Base-by-base conservation (phyloP, 768 basidiomycete species). In the Amanita rubescens region DNA sequence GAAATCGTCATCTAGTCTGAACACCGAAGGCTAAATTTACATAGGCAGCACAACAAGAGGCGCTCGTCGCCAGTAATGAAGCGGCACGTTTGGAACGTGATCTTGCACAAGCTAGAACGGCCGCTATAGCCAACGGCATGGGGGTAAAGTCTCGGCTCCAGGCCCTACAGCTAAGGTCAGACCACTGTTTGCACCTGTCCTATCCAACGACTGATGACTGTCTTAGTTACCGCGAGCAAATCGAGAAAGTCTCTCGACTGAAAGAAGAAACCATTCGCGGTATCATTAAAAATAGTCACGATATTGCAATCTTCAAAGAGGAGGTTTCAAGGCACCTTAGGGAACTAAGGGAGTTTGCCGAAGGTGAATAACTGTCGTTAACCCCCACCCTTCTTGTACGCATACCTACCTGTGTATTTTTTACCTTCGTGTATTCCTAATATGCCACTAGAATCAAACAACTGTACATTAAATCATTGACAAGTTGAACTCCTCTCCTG, bases 241-340 rank as follows among this genome's bases (percentile, higher is more conserved):
- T 87, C 11, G 87, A 87, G 56, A 87, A 85, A 61, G 80, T 87
- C 19, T 76, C 78, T 44, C 78, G 87, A 46, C 63, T 91, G 25
- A 85, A 81, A 58, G 88, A 92, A 51, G 88, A 90, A 60, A 90
- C 87, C 0, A 78, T 88, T 42, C 81, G 87, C 0, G 85, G 84
- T 15, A 88, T 92, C 55, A 79, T 87, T 54, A 91, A 90, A 74
- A 90, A 84, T 65, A 86, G 85, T 60, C 87, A 85, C 57, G 90
- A 91, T 57, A 87, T 90, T 33, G 85, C 82, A 14, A 76, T 81
- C 61, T 90, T 91, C 73, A 90, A 90, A 67, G 80, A 85, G 51
- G 85, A 85, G 55, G 81, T 90, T 11, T 86, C 87, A 39, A 77
- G 78, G 51, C 81, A 84, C 60, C 74, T 92, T 25, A 75, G 78